Percentiles rank a stretch among this genome's conserved stretches.
Evolutionary conservation across 78 protist species (phyloP).

Genomic region (Bodo saltans): DNA sequence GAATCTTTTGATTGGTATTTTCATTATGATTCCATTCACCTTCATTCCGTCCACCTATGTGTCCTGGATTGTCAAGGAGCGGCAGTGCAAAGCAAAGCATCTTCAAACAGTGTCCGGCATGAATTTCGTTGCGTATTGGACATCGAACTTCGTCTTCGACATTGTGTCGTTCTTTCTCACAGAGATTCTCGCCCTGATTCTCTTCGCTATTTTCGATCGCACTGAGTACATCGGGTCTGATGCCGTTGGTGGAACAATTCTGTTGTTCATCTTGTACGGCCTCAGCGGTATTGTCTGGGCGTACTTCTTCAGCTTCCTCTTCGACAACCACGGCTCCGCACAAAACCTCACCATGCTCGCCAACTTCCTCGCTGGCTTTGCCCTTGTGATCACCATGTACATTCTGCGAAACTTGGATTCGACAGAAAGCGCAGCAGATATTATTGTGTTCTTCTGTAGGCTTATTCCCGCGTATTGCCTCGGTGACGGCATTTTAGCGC

Average conservation of each 20-base stretch:
- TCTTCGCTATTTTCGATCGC: background rate
- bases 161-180: background rate
- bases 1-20: background rate
- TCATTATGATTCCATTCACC: constrained; percentile 32
- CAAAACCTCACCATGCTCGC: constrained; percentile 11
- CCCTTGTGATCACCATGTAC: background rate
- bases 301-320: constrained; percentile 29
- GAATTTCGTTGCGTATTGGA: constrained; percentile 11
- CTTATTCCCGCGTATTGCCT: background rate
- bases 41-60: constrained; percentile 33
- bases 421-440: background rate
- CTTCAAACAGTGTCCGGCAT: constrained; percentile 10
- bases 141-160: background rate
- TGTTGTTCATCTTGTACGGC: constrained; percentile 28
- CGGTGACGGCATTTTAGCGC: background rate
- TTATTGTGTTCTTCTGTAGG: background rate
- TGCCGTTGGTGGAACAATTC: background rate
- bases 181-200: background rate
- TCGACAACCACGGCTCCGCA: constrained; percentile 12
- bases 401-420: background rate
- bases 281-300: background rate
- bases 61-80: constrained; percentile 16
- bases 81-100: constrained; percentile 33
- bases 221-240: background rate
- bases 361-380: constrained; percentile 15